Percentiles rank a stretch among this genome's conserved stretches.
These are phyloP conservation scores for Penicillium verrucosum DNA, from an alignment of 2,329 filamentous ascomycete species.

Conservation along the genomic window DNA sequence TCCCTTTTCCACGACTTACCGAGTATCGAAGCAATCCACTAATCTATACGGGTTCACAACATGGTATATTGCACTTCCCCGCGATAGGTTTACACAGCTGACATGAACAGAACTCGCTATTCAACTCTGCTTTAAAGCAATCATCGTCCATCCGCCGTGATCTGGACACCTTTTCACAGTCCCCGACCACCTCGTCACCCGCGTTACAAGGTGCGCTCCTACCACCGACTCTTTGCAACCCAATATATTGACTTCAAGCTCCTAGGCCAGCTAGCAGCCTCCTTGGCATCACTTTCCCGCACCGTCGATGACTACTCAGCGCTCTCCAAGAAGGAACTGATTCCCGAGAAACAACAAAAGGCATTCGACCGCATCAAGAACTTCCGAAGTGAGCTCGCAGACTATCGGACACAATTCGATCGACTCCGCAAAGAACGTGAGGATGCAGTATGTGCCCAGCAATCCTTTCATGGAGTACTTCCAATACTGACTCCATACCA, in stretches of 20 bases:
- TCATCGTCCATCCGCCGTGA: conserved; percentile 75
- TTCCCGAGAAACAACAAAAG: conserved; percentile 87
- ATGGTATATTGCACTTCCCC: conserved; percentile 8
- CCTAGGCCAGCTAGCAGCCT: conserved; percentile 69
- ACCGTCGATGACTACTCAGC: conserved; percentile 89
- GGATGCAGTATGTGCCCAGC: conserved; percentile 55
- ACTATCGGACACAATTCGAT: conserved; percentile 76
- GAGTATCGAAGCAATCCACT: not conserved
- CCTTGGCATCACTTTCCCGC: conserved; percentile 76
- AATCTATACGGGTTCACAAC: conserved; percentile 11
- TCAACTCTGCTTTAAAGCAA: conserved; percentile 83
- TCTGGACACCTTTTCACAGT: conserved; percentile 65
- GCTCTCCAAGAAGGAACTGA: conserved; percentile 82
- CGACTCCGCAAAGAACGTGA: conserved; percentile 73
- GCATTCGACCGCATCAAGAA: conserved; percentile 79
- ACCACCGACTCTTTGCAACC: not conserved
- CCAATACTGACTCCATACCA: conserved; percentile 23
- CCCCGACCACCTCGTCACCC: conserved; percentile 55
- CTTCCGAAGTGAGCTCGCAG: conserved; percentile 77
- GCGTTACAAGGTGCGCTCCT: conserved; percentile 55
- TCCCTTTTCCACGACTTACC: not conserved
- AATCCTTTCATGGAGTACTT: not conserved
- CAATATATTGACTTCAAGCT: conserved; percentile 32
- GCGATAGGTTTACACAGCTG: not conserved
- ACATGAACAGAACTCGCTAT: conserved; percentile 66